Evolutionary conservation across 2,329 filamentous ascomycete genomes (phyloP).

Genomic region (Aspergillus uvarum): DNA sequence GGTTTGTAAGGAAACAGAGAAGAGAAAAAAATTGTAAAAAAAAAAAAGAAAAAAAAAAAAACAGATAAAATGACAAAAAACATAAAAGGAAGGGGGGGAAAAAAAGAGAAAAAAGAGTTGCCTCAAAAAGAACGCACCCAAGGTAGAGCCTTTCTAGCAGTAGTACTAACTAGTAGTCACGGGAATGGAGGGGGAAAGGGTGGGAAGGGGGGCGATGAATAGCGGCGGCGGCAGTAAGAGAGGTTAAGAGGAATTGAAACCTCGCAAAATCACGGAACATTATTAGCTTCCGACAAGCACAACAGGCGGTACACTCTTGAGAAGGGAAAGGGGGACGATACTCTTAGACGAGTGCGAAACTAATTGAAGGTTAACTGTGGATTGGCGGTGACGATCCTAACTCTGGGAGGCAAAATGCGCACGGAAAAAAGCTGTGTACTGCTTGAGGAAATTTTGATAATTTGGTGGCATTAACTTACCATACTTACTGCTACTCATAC

Average conservation of each 20-base stretch:
- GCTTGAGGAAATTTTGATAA: conserved; percentile 15
- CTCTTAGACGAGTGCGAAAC: conserved; percentile 12
- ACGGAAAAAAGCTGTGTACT: conserved; percentile 11
- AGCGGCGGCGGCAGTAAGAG: conserved; percentile 17
- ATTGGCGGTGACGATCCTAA: conserved; percentile 26
- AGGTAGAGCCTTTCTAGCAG: conserved; percentile 16
- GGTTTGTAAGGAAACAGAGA: conserved; percentile 11
- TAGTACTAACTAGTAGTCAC: conserved; percentile 14
- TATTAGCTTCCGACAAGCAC: conserved; percentile 13
- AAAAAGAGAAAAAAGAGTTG: conserved; percentile 3
- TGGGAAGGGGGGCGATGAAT: conserved; percentile 19
- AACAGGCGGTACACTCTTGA: conserved; percentile 5
- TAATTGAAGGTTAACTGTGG: conserved; percentile 18
- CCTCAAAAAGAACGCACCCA: conserved; percentile 20
- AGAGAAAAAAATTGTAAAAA: conserved; percentile 12
- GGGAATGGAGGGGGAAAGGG: conserved; percentile 25
- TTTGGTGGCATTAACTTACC: not conserved
- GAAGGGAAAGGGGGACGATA: conserved; percentile 7
- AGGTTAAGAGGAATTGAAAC: conserved; percentile 14
- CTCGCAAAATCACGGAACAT: conserved; percentile 5
- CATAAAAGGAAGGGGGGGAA: conserved; percentile 16
- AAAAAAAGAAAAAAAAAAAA: conserved; percentile 12
- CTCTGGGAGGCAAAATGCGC: conserved; percentile 23
- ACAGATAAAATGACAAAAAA: conserved; percentile 20
- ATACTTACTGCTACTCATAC: not conserved